Evolutionary conservation across 768 basidiomycete genomes (phyloP).

Genomic region (Austroboletus eburneus): DNA sequence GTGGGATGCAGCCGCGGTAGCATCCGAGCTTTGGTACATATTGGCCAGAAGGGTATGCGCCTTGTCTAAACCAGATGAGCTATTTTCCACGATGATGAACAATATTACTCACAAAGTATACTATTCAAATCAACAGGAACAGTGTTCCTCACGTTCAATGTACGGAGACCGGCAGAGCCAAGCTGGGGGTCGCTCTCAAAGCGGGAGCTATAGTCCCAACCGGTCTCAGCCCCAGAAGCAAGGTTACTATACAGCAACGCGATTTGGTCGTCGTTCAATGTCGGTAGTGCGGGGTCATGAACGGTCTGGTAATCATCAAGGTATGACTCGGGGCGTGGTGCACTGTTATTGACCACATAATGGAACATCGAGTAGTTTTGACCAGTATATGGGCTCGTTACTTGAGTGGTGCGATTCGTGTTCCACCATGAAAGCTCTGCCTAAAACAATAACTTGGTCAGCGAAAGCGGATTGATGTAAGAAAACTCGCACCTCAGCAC

Average conservation of each 20-base stretch:
- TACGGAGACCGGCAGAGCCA: conserved; percentile 55
- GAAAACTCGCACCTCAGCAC: conserved; percentile 59
- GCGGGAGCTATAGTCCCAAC: conserved; percentile 43
- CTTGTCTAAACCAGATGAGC: conserved; percentile 44
- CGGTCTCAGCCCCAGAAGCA: conserved; percentile 84
- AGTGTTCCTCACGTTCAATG: conserved; percentile 64
- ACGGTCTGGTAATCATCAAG: conserved; percentile 74
- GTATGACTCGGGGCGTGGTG: conserved; percentile 87
- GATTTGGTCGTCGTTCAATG: conserved; percentile 56
- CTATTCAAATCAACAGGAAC: conserved; percentile 81
- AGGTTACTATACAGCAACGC: conserved; percentile 79
- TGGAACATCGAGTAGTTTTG: conserved; percentile 60
- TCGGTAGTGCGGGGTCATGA: conserved; percentile 55
- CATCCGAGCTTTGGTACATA: conserved; percentile 52
- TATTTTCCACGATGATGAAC: conserved; percentile 1
- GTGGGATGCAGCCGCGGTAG: conserved; percentile 45
- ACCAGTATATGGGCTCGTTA: conserved; percentile 69
- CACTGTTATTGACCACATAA: conserved; percentile 77
- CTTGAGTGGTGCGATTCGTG: conserved; percentile 61
- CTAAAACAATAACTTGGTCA: conserved; percentile 33
- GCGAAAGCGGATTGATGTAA: background rate
- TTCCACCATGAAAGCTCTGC: conserved; percentile 83
- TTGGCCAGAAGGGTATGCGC: conserved; percentile 56
- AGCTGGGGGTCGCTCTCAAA: conserved; percentile 36
- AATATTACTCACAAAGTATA: conserved; percentile 62